Evolutionary conservation across 306 rosid species (phyloP), one percentile per base, ranked within the genome.

Genomic region (Sphenostylis stenocarpa): DNA sequence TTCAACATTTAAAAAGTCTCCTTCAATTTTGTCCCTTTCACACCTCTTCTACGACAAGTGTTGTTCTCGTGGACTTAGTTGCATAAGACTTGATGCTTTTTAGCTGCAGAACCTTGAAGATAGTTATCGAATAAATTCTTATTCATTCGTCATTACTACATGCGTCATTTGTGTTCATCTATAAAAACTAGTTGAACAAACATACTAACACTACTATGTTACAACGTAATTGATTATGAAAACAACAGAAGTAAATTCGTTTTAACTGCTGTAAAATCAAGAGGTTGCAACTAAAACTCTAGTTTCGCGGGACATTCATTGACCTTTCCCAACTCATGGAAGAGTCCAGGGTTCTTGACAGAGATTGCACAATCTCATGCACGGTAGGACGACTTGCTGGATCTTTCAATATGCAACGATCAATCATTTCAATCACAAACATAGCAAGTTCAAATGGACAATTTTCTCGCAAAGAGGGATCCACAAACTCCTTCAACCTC

Each of bases 261-360:
- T 72, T 49, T 43, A 39, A 43, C 38, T 41, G 3, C 10, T 33
- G 21, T 19, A 72, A 45, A 67, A 47, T 51, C 19, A 61, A 75
- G 63, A 63, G 72, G 57, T 62, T 68, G 45, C 60, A 24, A 24
- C 65, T 34, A 34, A 63, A 63, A 45, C 52, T 65, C 26, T 83
- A 60, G 34, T 56, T 44, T 33, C 70, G 67, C 51, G 77, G 28
- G 43, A 67, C 1, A 29, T 66, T 87, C 76, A 72, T 61, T 26
- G 89, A 83, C 70, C 48, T 80, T 78, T 92, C 96, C 97, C 92
- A 90, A 13, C 85, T 57, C 81, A 89, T 71, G 44, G 97, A 95
- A 78, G 90, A 84, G 81, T 84, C 74, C 67, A 86, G 58, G 29
- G 80, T 86, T 80, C 83, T 83, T 14, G 93, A 81, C 16, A 95